Base-by-base conservation (phyloP, 2,329 filamentous ascomycete species). In the Aspergillus versicolor region DNA sequence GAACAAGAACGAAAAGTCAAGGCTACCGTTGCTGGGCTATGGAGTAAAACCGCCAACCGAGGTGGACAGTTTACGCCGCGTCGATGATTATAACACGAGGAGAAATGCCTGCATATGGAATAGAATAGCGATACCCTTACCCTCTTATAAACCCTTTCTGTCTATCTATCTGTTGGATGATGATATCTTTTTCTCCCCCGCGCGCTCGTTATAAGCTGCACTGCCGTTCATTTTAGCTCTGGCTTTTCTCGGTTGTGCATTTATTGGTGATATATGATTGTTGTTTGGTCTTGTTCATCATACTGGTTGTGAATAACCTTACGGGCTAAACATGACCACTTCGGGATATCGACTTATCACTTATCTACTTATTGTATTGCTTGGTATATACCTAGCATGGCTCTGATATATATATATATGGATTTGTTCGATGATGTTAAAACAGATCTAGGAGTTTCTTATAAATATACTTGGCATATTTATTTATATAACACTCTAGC, bases 1-100 rank as follows among this genome's bases (percentile, higher is more conserved):
- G 81, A 82, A 62, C 84, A 87, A 72, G 81, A 86, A 69, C 76
- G 82, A 42, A 79, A 79, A 66, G 84, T 87, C 42, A 79, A 83
- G 65, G 82, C 85, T 67, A 83, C 81, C 56, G 80, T 82, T 57
- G 77, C 80, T 61, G 84, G 83, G 2, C 65, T 87, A 63, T 87
- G 84, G 84, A 74, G 69, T 57, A 40, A 57, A 34, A 51, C 58
- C 34, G 62, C 17, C 27, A 56, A 54, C 19, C 17, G 48, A 32
- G 41, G 21, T 46, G 53, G 45, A 11, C 21, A 37, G 38, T 30
- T 30, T 30, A 30, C 27, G 27, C 34, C 12, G 13, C 34, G 34
- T 37, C 34, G 34, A 37, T 37, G 34, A 37, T 37, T n/a, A 30
- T 30, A 30, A 9, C 27, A 30, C 27, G 9, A 30, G 27, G 27